These are phyloP conservation scores for Globisporangium carolinianum DNA, from an alignment of 352 stramenopile genomes.

Conservation along the genomic window DNA sequence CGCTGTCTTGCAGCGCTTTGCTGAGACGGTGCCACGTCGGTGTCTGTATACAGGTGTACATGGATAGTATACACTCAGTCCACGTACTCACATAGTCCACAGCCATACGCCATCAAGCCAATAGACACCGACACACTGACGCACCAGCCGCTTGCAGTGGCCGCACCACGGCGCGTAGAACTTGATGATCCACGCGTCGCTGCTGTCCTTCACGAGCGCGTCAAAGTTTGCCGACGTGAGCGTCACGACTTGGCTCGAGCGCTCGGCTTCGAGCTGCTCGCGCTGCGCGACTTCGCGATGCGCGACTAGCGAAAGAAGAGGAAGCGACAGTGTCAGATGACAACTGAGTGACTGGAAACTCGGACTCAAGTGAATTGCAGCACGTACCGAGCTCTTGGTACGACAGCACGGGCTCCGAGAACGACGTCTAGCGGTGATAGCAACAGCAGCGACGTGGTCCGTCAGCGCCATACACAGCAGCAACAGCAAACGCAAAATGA, in stretches of 20 bases:
- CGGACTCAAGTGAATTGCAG: no score
- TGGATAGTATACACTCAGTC: not conserved
- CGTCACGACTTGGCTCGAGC: constrained; percentile 40
- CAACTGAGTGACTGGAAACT: no score
- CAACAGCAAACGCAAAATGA: not conserved
- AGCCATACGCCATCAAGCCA: not conserved
- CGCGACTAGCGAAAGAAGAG: constrained; percentile 10
- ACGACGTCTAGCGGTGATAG: constrained; percentile 19
- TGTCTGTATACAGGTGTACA: constrained; percentile 11
- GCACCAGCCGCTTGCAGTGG: constrained; percentile 74
- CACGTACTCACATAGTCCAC: not conserved
- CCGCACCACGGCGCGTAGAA: constrained; percentile 79
- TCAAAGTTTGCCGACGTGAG: constrained; percentile 51
- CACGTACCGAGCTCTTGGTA: constrained; percentile 50
- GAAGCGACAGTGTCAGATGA: not conserved
- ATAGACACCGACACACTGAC: constrained; percentile 3
- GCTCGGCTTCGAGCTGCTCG: constrained; percentile 51
- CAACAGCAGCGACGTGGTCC: not conserved
- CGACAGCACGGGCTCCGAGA: constrained; percentile 46
- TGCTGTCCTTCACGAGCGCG: constrained; percentile 46
- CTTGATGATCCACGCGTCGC: constrained; percentile 72
- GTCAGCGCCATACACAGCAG: no score
- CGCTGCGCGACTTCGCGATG: constrained; percentile 27
- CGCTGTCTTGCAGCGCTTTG: constrained; percentile 51
- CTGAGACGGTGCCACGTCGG: constrained; percentile 75